Evolutionary conservation across 2,329 filamentous ascomycete species (phyloP).

Genomic region (Epicoccum sorghinum): DNA sequence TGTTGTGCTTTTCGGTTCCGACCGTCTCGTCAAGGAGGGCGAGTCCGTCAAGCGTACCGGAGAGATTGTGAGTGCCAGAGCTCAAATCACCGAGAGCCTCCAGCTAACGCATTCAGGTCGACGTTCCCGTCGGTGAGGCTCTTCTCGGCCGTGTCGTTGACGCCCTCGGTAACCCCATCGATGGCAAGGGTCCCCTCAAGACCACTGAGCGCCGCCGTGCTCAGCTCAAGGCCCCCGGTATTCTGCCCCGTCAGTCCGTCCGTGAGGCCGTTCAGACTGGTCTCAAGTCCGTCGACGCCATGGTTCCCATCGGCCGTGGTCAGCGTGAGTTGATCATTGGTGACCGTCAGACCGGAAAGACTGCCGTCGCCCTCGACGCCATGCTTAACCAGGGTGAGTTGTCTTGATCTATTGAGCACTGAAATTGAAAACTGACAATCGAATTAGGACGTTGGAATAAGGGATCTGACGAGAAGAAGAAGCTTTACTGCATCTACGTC

Average conservation of each 20-base stretch:
- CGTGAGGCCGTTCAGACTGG: slow-evolving; percentile 99
- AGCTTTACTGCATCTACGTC: slow-evolving; percentile 99
- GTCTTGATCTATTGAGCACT: too few relatives aligned
- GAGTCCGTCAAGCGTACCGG: slow-evolving; percentile 99
- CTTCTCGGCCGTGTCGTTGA: slow-evolving; percentile 98
- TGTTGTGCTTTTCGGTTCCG: slow-evolving; percentile 99
- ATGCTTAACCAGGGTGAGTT: slow-evolving; percentile 97
- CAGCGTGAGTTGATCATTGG: slow-evolving; percentile 99
- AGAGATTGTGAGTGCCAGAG: slow-evolving; percentile 79
- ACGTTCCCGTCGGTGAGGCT: slow-evolving; percentile 90
- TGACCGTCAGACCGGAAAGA: slow-evolving; percentile 99
- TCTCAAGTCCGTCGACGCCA: slow-evolving; percentile 98
- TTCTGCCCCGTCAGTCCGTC: slow-evolving; percentile 95
- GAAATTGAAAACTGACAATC: too few relatives aligned
- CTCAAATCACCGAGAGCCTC: neutral
- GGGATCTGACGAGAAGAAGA: slow-evolving; percentile 86
- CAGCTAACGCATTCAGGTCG: slow-evolving; percentile 68
- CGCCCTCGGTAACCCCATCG: slow-evolving; percentile 98
- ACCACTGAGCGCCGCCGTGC: slow-evolving; percentile 91
- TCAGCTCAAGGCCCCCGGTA: slow-evolving; percentile 98
- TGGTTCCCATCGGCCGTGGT: slow-evolving; percentile 99
- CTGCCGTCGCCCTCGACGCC: slow-evolving; percentile 94
- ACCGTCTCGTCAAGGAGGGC: slow-evolving; percentile 99
- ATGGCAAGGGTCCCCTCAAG: slow-evolving; percentile 97
- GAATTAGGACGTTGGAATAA: slow-evolving; percentile 90